phyloP scores from a whole-genome alignment of 768 basidiomycete genomes.

The Udeniomyces megalosporus region DNA sequence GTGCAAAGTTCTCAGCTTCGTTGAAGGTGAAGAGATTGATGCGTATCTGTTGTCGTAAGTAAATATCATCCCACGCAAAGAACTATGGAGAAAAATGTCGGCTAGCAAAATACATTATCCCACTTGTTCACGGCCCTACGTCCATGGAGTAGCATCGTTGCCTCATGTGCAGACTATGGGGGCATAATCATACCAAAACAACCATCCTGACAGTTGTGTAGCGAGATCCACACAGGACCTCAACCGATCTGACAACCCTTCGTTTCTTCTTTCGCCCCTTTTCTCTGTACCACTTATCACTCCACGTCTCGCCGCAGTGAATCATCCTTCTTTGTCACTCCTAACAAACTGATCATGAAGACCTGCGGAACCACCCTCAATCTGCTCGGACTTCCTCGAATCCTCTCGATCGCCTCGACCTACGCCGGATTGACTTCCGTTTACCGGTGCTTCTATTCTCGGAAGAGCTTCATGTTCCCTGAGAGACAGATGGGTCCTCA shows the following conservation, averaged over 20 bases:
- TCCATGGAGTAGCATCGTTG: too few species aligned
- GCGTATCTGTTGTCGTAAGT: constrained; percentile 88
- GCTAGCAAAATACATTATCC: too few species aligned
- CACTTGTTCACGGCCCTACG: too few species aligned
- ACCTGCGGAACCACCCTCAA: constrained; percentile 98
- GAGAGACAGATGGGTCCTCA: constrained; percentile 88
- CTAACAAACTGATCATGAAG: constrained; percentile 92
- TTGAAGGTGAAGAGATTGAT: constrained; percentile 77
- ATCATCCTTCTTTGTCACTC: constrained; percentile 86
- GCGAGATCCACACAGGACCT: background rate
- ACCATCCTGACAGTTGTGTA: too few species aligned
- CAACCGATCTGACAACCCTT: background rate
- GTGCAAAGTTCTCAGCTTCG: constrained; percentile 83
- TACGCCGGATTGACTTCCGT: constrained; percentile 39
- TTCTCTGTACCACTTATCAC: too few species aligned
- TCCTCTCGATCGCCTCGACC: constrained; percentile 68
- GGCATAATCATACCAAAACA: too few species aligned
- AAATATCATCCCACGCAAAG: background rate
- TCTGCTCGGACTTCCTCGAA: constrained; percentile 81
- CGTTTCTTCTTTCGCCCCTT: background rate
- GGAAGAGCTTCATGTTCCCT: constrained; percentile 98
- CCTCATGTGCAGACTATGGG: too few species aligned
- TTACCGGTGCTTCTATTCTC: constrained; percentile 88
- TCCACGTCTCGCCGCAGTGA: constrained; percentile 42
- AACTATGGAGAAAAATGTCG: too few species aligned